phyloP scores from a whole-genome alignment of 305 asterid genomes.

The Solanum chacoense region DNA sequence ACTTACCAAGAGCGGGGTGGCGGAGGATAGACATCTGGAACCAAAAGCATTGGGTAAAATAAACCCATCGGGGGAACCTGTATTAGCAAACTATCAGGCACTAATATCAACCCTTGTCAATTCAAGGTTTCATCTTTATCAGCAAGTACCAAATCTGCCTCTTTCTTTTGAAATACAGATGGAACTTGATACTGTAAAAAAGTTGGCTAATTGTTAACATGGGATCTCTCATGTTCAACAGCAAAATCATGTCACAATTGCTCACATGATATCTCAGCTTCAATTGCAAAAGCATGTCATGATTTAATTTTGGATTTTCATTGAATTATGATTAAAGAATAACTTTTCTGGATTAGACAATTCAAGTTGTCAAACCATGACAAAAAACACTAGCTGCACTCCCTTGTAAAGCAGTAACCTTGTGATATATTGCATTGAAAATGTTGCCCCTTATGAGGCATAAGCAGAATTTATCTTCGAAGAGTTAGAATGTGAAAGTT shows the following conservation, averaged over 20 bases:
- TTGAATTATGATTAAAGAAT: neutral
- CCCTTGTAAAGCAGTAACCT: neutral
- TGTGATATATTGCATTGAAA: neutral
- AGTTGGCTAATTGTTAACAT: neutral
- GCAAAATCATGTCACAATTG: neutral
- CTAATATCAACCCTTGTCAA: neutral
- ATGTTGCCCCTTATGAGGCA: neutral
- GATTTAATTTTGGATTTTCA: neutral
- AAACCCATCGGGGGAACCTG: constrained; percentile 99
- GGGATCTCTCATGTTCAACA: neutral
- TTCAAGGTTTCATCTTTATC: neutral
- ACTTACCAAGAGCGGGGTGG: constrained; percentile 82
- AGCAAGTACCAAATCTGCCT: neutral
- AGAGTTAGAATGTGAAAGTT: neutral
- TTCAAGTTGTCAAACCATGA: neutral
- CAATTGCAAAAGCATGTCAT: neutral
- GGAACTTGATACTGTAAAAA: neutral
- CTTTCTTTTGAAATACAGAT: neutral
- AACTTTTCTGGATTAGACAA: neutral
- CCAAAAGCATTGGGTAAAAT: constrained; percentile 85
- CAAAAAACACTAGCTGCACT: neutral
- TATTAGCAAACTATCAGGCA: constrained; percentile 15
- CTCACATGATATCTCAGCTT: neutral
- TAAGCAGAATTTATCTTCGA: neutral
- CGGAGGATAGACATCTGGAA: constrained; percentile 92